Evolutionary conservation across 495 filamentous ascomycete species (phyloP), one percentile per base, ranked within the genome.

Genomic region (Penicillium samsonianum): DNA sequence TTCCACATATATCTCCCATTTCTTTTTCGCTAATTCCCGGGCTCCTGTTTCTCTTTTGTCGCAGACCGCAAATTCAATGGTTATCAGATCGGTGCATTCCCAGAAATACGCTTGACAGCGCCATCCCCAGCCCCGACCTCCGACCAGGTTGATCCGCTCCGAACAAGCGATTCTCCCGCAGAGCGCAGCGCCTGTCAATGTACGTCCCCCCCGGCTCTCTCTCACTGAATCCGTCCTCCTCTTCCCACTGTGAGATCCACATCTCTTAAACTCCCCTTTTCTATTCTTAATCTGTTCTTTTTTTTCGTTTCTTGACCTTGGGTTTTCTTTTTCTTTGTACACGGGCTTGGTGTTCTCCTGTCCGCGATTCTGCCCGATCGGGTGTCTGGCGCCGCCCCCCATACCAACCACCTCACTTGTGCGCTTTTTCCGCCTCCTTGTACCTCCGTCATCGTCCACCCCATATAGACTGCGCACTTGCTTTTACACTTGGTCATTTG

Each of bases 81-180:
- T 55, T 55, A 61, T 58, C 43, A 59, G 51, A 57, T 47, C 53
- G 56, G 58, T 65, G 65, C 68, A 74, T 75, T 67, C 74, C 73
- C 67, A 77, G 66, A 73, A 68, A 63, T 77, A 77, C 74, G 74
- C 74, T 45, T 56, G 58, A 48, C 67, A 61, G 64, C 64, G 57
- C 69, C 69, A 72, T 67, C 70, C 61, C 66, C 73, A 74, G 72
- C 72, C 72, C 67, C 64, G 64, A 45, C 47, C 57, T 70, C 67
- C 65, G 67, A 51, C 9, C 49, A 57, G 54, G 70, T 69, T 77
- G 59, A 73, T 77, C 74, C 74, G 74, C 28, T 68, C 73, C 74
- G 74, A 74, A 70, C 74, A 77, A 77, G 74, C 74, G 74, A 77
- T 67, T 71, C 67, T 64, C 67, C 67, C 65, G 65, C 69, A 68